phyloP scores from a whole-genome alignment of 2,329 filamentous ascomycete species.

The Fusarium sp. region DNA sequence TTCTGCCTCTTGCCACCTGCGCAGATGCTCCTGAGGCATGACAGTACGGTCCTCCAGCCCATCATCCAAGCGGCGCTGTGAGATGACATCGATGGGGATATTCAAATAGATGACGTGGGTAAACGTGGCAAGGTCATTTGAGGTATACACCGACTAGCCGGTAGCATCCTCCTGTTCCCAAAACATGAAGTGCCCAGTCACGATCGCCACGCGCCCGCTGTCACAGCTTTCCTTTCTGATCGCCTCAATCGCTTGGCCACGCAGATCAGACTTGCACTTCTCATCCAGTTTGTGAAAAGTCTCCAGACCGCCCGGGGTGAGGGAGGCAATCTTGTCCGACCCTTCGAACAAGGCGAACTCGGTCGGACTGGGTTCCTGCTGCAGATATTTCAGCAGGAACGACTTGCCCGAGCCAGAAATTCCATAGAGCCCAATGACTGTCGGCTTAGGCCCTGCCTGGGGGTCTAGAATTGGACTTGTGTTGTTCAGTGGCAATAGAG shows the following conservation, averaged over 20 bases:
- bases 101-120: slow-evolving; percentile 71
- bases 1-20: slow-evolving; percentile 62
- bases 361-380: slow-evolving; percentile 34
- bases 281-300: slow-evolving; percentile 57
- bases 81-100: slow-evolving; percentile 51
- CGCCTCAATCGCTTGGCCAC: slow-evolving; percentile 57
- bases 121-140: slow-evolving; percentile 58
- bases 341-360: slow-evolving; percentile 65
- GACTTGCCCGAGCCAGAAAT: slow-evolving; percentile 67
- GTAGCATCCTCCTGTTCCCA: slow-evolving; percentile 55
- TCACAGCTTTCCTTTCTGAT: slow-evolving; percentile 54
- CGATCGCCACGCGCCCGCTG: slow-evolving; percentile 55
- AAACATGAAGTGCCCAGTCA: slow-evolving; percentile 69
- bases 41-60: slow-evolving; percentile 52
- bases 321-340: slow-evolving; percentile 57
- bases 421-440: slow-evolving; percentile 66
- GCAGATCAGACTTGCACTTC: slow-evolving; percentile 51
- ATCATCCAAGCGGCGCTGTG: slow-evolving; percentile 53
- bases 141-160: slow-evolving; percentile 54
- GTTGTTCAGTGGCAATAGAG: neutral
- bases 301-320: slow-evolving; percentile 59
- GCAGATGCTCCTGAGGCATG: slow-evolving; percentile 32
- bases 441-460: slow-evolving; percentile 43
- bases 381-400: slow-evolving; percentile 55
- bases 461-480: neutral